phyloP scores from a whole-genome alignment of 1,284 basidiomycete species.

The Fomitopsis palustris region DNA sequence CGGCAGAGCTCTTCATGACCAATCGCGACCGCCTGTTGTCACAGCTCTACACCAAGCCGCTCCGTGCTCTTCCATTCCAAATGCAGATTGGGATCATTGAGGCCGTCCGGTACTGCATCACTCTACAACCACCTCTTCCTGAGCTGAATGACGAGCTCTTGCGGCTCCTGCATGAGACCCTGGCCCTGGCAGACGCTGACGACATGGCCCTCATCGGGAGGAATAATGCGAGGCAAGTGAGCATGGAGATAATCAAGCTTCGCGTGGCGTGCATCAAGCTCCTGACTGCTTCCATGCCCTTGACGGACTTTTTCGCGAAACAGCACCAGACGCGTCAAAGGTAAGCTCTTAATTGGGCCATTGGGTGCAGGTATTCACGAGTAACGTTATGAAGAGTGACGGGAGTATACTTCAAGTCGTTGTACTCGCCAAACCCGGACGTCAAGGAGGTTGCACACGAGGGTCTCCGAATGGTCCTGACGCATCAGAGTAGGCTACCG shows the following conservation, averaged over 20 bases:
- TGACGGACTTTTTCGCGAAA: slow-evolving; percentile 88
- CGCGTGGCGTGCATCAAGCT: slow-evolving; percentile 95
- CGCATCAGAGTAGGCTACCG: slow-evolving; percentile 89
- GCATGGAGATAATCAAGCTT: slow-evolving; percentile 84
- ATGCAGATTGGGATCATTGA: slow-evolving; percentile 99
- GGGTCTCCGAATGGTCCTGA: slow-evolving; percentile 86
- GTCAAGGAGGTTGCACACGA: slow-evolving; percentile 97
- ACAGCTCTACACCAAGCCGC: slow-evolving; percentile 93
- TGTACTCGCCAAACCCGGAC: slow-evolving; percentile 92
- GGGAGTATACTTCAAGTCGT: slow-evolving; percentile 96
- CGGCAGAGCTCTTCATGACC: slow-evolving; percentile 79
- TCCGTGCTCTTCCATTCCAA: slow-evolving; percentile 93
- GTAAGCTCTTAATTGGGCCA: slow-evolving; percentile 37
- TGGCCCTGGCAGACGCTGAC: slow-evolving; percentile 95
- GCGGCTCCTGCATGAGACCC: slow-evolving; percentile 89
- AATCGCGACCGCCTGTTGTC: slow-evolving; percentile 87
- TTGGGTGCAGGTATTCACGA: not conserved
- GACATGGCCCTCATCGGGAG: slow-evolving; percentile 82
- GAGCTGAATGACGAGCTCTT: slow-evolving; percentile 92
- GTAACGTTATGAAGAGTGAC: slow-evolving; percentile 63
- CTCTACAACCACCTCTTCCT: slow-evolving; percentile 79
- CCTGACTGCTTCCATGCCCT: slow-evolving; percentile 91
- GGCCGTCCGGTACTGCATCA: slow-evolving; percentile 91
- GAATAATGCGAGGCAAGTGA: slow-evolving; percentile 74
- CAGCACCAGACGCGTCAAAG: slow-evolving; percentile 82